Percentiles rank a stretch among this genome's conserved stretches.
phyloP scores from a whole-genome alignment of 805 yeast species.

The Torulaspora indica region DNA sequence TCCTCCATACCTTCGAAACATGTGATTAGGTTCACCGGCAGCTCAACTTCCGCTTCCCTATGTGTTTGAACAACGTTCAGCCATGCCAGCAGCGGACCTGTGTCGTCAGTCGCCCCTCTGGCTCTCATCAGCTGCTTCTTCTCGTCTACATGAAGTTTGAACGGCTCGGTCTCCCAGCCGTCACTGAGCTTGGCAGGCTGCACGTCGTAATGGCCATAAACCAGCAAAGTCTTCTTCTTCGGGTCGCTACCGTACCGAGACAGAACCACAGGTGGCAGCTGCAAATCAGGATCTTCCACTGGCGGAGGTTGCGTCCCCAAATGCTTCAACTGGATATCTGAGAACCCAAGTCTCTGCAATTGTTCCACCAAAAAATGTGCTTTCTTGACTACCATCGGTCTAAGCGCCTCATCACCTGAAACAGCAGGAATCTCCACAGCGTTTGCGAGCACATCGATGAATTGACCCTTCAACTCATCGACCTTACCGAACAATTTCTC shows the following conservation, averaged over 20 bases:
- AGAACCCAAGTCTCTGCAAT: constrained; percentile 67
- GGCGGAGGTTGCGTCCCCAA: constrained; percentile 93
- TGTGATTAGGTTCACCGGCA: constrained; percentile 88
- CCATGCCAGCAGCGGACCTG: constrained; percentile 98
- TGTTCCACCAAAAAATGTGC: constrained; percentile 74
- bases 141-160: constrained; percentile 57
- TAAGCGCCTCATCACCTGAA: constrained; percentile 79
- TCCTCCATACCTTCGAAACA: constrained; percentile 99
- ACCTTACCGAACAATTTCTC: constrained; percentile 47
- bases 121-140: constrained; percentile 72
- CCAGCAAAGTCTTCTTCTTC: constrained; percentile 76
- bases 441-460: constrained; percentile 62
- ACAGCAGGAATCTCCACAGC: constrained; percentile 97
- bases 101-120: constrained; percentile 95
- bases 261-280: constrained; percentile 91
- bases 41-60: constrained; percentile 70
- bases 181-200: constrained; percentile 92
- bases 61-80: constrained; percentile 89
- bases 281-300: constrained; percentile 57
- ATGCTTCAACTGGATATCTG: constrained; percentile 74
- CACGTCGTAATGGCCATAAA: constrained; percentile 97
- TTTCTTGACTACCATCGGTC: constrained; percentile 88
- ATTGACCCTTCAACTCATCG: constrained; percentile 68
- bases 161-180: constrained; percentile 96
- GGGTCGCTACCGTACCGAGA: constrained; percentile 84